phyloP scores from a whole-genome alignment of 345 rosid genomes.

The Camelina neglecta region DNA sequence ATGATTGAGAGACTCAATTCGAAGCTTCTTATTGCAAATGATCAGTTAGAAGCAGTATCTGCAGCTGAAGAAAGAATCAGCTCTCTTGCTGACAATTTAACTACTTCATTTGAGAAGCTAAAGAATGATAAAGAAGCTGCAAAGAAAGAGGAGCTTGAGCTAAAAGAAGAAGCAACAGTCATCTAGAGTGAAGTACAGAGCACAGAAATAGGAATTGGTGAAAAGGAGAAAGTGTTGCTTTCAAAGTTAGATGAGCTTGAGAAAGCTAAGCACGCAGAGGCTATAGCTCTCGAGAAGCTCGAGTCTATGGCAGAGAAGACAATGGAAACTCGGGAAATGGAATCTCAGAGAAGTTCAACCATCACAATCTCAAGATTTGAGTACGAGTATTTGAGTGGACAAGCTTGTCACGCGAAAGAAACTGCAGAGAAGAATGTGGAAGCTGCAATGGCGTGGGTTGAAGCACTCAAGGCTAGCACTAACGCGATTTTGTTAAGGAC shows the following conservation, averaged over 20 bases:
- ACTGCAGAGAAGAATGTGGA: conserved; percentile 86
- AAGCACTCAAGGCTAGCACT: conserved; percentile 79
- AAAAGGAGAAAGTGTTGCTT: conserved; percentile 60
- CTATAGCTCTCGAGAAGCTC: too few species aligned
- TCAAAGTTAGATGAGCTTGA: conserved; percentile 56
- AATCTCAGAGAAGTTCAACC: too few species aligned
- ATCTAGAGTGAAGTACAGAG: conserved; percentile 55
- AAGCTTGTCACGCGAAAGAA: conserved; percentile 69
- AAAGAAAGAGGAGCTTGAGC: conserved; percentile 58
- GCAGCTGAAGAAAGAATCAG: conserved; percentile 62
- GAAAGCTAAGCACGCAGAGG: too few species aligned
- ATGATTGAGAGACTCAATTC: conserved; percentile 62
- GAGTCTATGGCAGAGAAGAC: too few species aligned
- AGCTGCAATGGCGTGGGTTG: conserved; percentile 93
- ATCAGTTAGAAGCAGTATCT: conserved; percentile 58
- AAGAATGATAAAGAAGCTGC: conserved; percentile 62
- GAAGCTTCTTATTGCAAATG: conserved; percentile 76
- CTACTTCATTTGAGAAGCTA: conserved; percentile 61
- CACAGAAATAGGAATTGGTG: conserved; percentile 56
- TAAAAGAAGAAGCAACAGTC: conserved; percentile 53
- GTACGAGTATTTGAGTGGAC: conserved; percentile 73
- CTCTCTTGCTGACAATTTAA: conserved; percentile 54
- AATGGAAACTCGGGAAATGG: conserved; percentile 6
- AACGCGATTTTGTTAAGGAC: conserved; percentile 65
- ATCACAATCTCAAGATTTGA: conserved; percentile 57